Percentiles rank a stretch among this genome's conserved stretches.
These are phyloP conservation scores for Fusarium praegraminearum DNA, from an alignment of 2,329 filamentous ascomycete genomes.

Conservation along the genomic window DNA sequence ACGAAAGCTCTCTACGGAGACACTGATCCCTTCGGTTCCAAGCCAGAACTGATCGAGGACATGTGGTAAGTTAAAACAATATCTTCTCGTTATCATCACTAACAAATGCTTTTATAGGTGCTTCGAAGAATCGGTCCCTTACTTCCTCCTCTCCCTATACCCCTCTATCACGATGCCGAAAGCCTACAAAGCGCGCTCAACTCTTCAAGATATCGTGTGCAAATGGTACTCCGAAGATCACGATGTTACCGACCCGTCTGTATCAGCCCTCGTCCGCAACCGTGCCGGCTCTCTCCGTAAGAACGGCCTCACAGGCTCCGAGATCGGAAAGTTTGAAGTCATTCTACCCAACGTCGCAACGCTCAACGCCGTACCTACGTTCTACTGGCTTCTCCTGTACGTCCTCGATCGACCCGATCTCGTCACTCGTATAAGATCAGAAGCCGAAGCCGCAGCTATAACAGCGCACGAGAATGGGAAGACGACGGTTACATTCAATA, in stretches of 20 bases:
- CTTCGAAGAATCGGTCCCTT: constrained; percentile 43
- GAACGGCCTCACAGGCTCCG: constrained; percentile 45
- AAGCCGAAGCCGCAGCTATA: constrained; percentile 29
- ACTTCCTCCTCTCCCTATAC: constrained; percentile 49
- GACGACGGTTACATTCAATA: constrained; percentile 50
- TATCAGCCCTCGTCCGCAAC: constrained; percentile 45
- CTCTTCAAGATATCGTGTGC: constrained; percentile 45
- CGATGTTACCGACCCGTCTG: constrained; percentile 46
- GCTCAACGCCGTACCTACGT: constrained; percentile 53
- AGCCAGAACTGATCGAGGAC: constrained; percentile 32
- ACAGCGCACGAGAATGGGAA: neutral
- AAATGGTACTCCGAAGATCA: constrained; percentile 50
- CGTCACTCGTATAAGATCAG: constrained; percentile 24
- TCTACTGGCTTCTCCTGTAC: constrained; percentile 54
- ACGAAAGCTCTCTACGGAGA: constrained; percentile 58
- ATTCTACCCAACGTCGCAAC: constrained; percentile 49
- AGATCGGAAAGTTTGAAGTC: constrained; percentile 50
- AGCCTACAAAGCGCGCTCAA: constrained; percentile 47
- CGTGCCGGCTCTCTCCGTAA: constrained; percentile 48
- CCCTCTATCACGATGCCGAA: constrained; percentile 49
- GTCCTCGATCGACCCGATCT: constrained; percentile 49
- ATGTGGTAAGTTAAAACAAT: constrained; percentile 29
- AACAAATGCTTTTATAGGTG: constrained; percentile 19
- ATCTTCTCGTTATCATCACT: neutral
- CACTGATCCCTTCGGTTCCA: constrained; percentile 55